phyloP scores from a whole-genome alignment of 768 basidiomycete species.

The Cyclocybe aegerita region DNA sequence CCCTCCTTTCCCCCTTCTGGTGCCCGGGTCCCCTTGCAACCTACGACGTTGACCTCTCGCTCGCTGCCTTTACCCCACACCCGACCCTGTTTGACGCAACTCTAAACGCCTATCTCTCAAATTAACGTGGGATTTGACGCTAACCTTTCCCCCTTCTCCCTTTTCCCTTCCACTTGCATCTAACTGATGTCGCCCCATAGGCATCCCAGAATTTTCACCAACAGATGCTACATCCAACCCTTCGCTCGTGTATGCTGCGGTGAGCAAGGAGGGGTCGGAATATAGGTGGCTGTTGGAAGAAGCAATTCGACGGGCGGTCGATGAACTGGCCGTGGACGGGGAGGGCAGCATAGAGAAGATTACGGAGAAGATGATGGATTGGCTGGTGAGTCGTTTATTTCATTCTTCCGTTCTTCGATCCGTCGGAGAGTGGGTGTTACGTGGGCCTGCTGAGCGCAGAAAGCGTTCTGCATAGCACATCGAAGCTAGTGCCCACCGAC shows the following conservation, averaged over 20 bases:
- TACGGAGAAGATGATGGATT: slow-evolving; percentile 28
- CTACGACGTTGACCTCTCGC: too few relatives aligned
- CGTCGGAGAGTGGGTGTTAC: too few relatives aligned
- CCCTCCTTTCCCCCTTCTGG: too few relatives aligned
- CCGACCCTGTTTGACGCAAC: neutral
- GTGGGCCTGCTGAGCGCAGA: too few relatives aligned
- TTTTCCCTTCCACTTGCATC: too few relatives aligned
- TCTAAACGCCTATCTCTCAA: too few relatives aligned
- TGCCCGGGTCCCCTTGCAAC: too few relatives aligned
- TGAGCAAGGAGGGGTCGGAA: slow-evolving; percentile 25
- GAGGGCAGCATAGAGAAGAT: slow-evolving; percentile 16
- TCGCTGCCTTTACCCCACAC: neutral
- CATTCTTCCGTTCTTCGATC: too few relatives aligned
- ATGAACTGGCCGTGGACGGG: slow-evolving; percentile 7
- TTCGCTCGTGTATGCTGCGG: slow-evolving; percentile 30
- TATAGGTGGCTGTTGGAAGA: slow-evolving; percentile 30
- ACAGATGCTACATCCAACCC: slow-evolving; percentile 37
- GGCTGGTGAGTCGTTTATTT: slow-evolving; percentile 28
- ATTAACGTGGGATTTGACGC: neutral
- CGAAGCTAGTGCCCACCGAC: too few relatives aligned
- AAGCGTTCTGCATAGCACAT: too few relatives aligned
- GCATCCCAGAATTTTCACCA: slow-evolving; percentile 28
- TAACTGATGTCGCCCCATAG: slow-evolving; percentile 17
- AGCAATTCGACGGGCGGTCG: slow-evolving; percentile 24
- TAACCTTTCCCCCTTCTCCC: neutral